Evolutionary conservation across 2,329 filamentous ascomycete species (phyloP).

Genomic region (Ceratocystiopsis brevicomis): DNA sequence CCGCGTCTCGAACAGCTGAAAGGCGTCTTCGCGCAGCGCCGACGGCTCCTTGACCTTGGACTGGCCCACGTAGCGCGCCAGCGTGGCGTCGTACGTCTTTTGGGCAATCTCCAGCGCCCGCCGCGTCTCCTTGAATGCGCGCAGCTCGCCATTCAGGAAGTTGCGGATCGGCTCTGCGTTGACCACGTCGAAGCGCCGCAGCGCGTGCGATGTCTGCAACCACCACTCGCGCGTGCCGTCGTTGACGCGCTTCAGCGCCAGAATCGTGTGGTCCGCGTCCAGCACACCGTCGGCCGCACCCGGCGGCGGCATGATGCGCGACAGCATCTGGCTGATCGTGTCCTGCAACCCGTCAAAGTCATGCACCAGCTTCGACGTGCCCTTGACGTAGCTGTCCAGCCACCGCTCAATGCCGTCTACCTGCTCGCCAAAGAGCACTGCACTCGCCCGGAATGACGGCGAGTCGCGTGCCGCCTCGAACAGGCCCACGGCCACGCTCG

Average conservation of each 20-base stretch:
- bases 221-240: constrained; percentile 82
- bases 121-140: constrained; percentile 69
- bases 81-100: constrained; percentile 62
- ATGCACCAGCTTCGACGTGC: constrained; percentile 35
- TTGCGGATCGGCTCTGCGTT: constrained; percentile 65
- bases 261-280: constrained; percentile 85
- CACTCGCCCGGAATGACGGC: constrained; percentile 78
- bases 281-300: constrained; percentile 60
- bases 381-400: constrained; percentile 47
- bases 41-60: constrained; percentile 90
- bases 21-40: constrained; percentile 80
- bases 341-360: constrained; percentile 59
- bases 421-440: constrained; percentile 77
- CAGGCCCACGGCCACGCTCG: constrained; percentile 55
- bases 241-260: constrained; percentile 67
- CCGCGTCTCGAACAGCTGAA: constrained; percentile 80
- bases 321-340: constrained; percentile 57
- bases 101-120: constrained; percentile 61
- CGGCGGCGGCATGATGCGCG: constrained; percentile 53
- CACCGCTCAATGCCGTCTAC: constrained; percentile 81
- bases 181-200: constrained; percentile 58
- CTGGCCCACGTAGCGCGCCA: constrained; percentile 67
- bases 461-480: constrained; percentile 95
- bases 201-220: constrained; percentile 51
- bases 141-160: constrained; percentile 64